Base-by-base conservation (phyloP, 2,329 filamentous ascomycete species). In the Rachicladosporium sp. region DNA sequence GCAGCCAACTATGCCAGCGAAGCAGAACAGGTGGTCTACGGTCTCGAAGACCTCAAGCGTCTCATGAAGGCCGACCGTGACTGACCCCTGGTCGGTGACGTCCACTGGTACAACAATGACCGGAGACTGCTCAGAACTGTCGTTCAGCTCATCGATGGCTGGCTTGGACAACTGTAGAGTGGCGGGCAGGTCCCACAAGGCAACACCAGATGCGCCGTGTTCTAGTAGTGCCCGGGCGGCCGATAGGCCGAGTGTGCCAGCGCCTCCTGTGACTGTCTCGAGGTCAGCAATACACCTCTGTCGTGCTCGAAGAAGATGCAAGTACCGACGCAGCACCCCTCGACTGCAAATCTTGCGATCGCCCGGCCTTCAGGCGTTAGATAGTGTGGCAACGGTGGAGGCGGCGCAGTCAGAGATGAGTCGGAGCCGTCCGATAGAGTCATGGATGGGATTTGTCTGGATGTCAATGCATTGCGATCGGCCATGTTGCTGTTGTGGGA, bases 1-100 rank as follows among this genome's bases (percentile, higher is more conserved):
- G 47, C 73, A 80, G 30, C 68, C 70, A 0, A 84, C 81, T 0
- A 86, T 69, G 4, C 82, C 81, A 0, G 79, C 81, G 50, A 82
- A 82, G 48, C 73, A 78, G 46, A 74, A 67, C 2, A 81, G 60
- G 33, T 73, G 70, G 43, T 73, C 65, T 2, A 82, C 53, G 11
- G 61, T 19, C 15, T 19, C 15, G 15, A 19, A 19, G 15, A 19
- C 15, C 15, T 19, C 15, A 19, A 19, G 15, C 15, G 15, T 19
- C 15, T 19, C 15, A 19, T 19, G 15, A 19, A 19, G 15, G 15
- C 15, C 15, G 15, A 5, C 15, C 15, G 15, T 19, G 15, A 19
- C 15, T 19, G 15, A 19, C 15, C 15, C 15, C 15, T 19, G 15
- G 15, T 19, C 15, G 15, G 76, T 78, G 2, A 83, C 74, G 48